phyloP scores from a whole-genome alignment of 257 asterid species.

The Oldenlandia corymbosa region DNA sequence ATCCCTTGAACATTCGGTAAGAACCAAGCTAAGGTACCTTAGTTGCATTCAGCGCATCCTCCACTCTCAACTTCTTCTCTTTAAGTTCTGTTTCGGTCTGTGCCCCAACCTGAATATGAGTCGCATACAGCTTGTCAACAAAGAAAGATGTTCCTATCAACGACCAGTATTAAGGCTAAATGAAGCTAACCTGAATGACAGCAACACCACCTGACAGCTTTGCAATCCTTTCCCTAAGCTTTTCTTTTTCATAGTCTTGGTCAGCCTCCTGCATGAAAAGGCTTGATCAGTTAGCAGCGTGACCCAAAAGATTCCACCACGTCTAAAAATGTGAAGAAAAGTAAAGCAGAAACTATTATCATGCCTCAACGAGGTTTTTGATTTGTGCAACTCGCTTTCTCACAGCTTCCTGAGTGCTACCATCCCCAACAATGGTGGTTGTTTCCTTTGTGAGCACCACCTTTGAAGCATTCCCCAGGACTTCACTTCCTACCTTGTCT shows the following conservation, averaged over 20 bases:
- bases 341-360: not conserved
- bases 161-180: not conserved
- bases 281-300: not conserved
- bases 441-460: constrained; percentile 38
- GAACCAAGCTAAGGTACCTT: constrained; percentile 17
- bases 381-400: constrained; percentile 31
- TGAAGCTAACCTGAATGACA: constrained; percentile 33
- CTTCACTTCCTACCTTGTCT: constrained; percentile 32
- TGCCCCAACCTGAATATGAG: constrained; percentile 34
- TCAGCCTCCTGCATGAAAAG: constrained; percentile 27
- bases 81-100: constrained; percentile 45
- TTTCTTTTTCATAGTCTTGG: constrained; percentile 32
- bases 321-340: not conserved
- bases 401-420: constrained; percentile 33
- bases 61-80: constrained; percentile 40
- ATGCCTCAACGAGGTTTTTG: constrained; percentile 32
- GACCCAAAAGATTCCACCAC: not conserved
- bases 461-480: constrained; percentile 37
- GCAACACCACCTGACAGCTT: constrained; percentile 54
- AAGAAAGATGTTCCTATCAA: not conserved
- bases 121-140: not conserved
- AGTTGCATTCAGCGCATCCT: constrained; percentile 48
- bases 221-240: constrained; percentile 40
- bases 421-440: constrained; percentile 40
- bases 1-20: too few species aligned